These are phyloP conservation scores for Crithidia brevicula DNA, from an alignment of 208 protist genomes.

Conservation along the genomic window DNA sequence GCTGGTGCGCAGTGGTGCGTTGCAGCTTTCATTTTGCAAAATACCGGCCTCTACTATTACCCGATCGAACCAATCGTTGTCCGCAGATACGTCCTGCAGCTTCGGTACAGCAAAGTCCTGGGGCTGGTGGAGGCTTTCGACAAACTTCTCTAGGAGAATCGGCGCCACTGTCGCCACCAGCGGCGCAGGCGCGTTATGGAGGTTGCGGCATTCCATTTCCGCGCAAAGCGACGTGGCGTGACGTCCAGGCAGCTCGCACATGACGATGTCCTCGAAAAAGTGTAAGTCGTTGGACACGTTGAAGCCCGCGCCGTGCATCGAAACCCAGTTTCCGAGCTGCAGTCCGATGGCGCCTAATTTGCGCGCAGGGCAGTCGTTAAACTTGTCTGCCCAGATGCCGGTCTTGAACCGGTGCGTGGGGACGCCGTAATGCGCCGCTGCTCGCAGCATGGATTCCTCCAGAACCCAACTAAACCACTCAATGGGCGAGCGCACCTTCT, in stretches of 20 bases:
- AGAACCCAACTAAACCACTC: constrained; percentile 84
- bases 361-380: constrained; percentile 19
- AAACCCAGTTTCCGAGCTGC: constrained; percentile 87
- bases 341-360: constrained; percentile 89
- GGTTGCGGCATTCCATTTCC: constrained; percentile 35
- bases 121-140: constrained; percentile 45
- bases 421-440: constrained; percentile 53
- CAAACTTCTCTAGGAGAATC: constrained; percentile 36
- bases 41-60: constrained; percentile 15
- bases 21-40: not conserved
- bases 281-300: constrained; percentile 74
- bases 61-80: constrained; percentile 35
- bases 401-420: constrained; percentile 71
- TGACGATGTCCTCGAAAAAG: constrained; percentile 82
- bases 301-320: constrained; percentile 87
- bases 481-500: constrained; percentile 77
- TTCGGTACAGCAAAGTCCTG: constrained; percentile 12
- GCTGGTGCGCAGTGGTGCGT: too few relatives aligned
- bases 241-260: constrained; percentile 83
- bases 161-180: constrained; percentile 9
- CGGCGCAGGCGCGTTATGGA: not conserved
- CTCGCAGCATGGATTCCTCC: constrained; percentile 79
- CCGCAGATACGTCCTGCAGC: constrained; percentile 39
- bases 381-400: constrained; percentile 75
- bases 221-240: constrained; percentile 63